Base-by-base conservation (phyloP, 768 basidiomycete species). In the Boletus eberwhitei region DNA sequence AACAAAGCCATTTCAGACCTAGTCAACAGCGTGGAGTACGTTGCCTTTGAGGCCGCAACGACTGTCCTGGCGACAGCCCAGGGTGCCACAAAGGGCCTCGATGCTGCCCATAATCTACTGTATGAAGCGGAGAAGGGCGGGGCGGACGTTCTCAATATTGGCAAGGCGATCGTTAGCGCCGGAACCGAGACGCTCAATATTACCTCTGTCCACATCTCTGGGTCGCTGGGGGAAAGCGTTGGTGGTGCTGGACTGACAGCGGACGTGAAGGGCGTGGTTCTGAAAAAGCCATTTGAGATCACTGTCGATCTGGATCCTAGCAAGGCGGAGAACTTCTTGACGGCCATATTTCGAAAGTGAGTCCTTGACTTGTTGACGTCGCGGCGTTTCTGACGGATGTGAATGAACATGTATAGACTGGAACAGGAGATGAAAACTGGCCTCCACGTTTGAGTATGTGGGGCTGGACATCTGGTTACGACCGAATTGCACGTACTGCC, bases 171-270 rank as follows among this genome's bases (percentile, higher is more conserved):
- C 36, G 36, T 44, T 26, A 17, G 22, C 9, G 45, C 31, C 7
- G 46, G 40, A 16, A 8, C 22, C 3, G 31, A 40, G 22, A 42
- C 32, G 19, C 37, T 57, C 24, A n/a, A 46, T 17, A 46, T 50
- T 7, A 55, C 56, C 19, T 48, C 52, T 17, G 3, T 57, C 31
- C 52, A 49, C 14, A 22, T 57, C 35, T 54, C 47, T 31, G 55
- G 52, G 40, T 37, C 52, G 11, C 26, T 57, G 8, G 31, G 52
- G 11, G 44, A 48, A 47, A 54, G 52, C 19, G 29, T 52, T 5
- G 14, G 37, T 5, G 45, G 55, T 6, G 40, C n/a, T 19, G 40
- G 32, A 2, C 32, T 54, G 11, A 14, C 13, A 9, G 39, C 51
- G 17, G 35, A 36, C 35, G 22, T 57, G 21, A 54, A 57, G 17